Evolutionary conservation across 1,284 basidiomycete genomes (phyloP).

Genomic region (Apiotrichum laibachii): DNA sequence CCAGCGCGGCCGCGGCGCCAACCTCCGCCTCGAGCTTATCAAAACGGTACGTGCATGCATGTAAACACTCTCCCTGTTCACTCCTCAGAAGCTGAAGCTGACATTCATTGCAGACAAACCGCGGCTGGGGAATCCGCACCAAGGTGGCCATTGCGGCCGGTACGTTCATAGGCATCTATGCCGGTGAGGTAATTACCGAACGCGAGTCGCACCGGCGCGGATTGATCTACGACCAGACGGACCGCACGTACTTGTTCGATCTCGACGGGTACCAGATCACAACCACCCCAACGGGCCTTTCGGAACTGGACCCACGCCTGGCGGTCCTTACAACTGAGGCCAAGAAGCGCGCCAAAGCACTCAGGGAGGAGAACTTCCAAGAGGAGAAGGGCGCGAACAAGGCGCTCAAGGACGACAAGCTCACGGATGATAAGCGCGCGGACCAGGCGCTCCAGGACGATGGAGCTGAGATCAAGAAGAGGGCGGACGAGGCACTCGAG

Average conservation of each 20-base stretch:
- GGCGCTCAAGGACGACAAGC: no score
- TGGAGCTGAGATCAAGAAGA: conserved; percentile 2
- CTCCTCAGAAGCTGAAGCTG: no score
- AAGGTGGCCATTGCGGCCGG: conserved; percentile 64
- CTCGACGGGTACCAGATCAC: conserved; percentile 69
- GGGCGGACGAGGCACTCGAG: conserved; percentile 20
- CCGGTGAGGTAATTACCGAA: conserved; percentile 75
- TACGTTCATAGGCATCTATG: conserved; percentile 76
- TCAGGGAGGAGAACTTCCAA: no score
- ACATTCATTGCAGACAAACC: conserved; percentile 45
- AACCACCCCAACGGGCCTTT: conserved; percentile 46
- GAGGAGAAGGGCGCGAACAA: no score
- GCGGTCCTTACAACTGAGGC: conserved; percentile 33
- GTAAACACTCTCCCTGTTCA: no score
- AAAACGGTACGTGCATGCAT: conserved; percentile 29
- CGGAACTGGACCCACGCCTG: conserved; percentile 37
- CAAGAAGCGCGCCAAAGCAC: conserved; percentile 24
- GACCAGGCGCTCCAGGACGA: no score
- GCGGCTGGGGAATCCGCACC: conserved; percentile 73
- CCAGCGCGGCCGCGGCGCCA: conserved; percentile 68
- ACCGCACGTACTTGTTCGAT: conserved; percentile 80
- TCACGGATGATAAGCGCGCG: no score
- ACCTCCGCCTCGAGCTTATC: conserved; percentile 67
- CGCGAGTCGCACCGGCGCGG: conserved; percentile 66
- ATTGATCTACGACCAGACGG: conserved; percentile 65